Evolutionary conservation across 169 alveolate species (phyloP), one percentile per base, ranked within the genome.

Genomic region (Amoebophrya sp.): DNA sequence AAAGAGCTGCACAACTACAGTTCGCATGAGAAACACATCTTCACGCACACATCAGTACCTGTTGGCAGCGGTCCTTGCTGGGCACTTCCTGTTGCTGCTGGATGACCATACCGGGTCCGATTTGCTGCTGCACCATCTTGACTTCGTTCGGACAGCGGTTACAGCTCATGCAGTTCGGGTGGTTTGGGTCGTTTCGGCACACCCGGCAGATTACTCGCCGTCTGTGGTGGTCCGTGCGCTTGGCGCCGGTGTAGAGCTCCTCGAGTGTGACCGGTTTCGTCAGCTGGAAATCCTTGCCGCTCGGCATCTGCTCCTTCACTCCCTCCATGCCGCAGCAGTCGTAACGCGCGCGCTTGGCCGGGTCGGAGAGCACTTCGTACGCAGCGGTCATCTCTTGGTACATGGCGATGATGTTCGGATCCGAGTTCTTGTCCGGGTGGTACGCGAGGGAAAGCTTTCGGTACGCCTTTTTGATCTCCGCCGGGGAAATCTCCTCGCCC

Each of bases 381-480:
- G 83, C 83, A 1, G 83, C 83, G 1, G 83, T 66, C 83, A 66
- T 66, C 35, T 66, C 83, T 25, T 66, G 83, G 83, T 66, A 66
- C 83, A 66, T 66, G 32, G 83, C 83, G 83, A 66, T 66, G 83
- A 66, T 66, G 83, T 25, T 66, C 35, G 83, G 83, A n/a, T 66
- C 83, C 38, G 39, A 7, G 83, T 66, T 95, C 91, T 95, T 92
- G 93, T 96, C 97, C 0, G 97, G 97, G 90, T 96, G 97, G 91
- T 95, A 95, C 90, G 92, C 77, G 88, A 93, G 40, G 0, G 96
- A 94, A 39, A 94, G 92, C 91, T 91, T 92, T 39, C 95, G 47
- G 77, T 92, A 94, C 39, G 94, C 94, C 90, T 90, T 94, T 39
- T 94, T 94, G 66, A 94, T 66, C 35, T 66, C 83, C 35, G 83